Percentiles rank a stretch among this genome's conserved stretches.
These are phyloP conservation scores for Botryotinia convoluta DNA, from an alignment of 2,329 filamentous ascomycete species.

Conservation along the genomic window DNA sequence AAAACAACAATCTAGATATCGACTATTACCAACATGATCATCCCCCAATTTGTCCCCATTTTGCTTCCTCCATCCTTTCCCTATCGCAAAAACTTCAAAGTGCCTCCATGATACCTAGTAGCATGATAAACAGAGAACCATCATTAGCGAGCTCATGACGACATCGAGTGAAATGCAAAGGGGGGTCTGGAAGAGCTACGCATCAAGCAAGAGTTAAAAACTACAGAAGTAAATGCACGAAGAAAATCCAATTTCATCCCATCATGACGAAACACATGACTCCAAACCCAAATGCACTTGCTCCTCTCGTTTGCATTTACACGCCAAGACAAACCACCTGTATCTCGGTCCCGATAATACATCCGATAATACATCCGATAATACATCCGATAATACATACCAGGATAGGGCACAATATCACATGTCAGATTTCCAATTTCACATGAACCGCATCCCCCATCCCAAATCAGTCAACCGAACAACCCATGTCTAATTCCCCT, in stretches of 20 bases:
- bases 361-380: too few relatives aligned
- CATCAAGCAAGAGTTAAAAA: not conserved
- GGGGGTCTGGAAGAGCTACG: not conserved
- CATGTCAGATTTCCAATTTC: not conserved
- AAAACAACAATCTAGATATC: not conserved
- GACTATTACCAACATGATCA: not conserved
- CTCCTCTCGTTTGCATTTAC: not conserved
- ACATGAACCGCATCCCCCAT: not conserved
- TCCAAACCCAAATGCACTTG: not conserved
- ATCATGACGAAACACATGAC: not conserved
- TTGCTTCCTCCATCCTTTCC: not conserved
- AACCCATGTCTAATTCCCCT: not conserved
- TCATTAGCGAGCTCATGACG: not conserved
- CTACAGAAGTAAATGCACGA: not conserved
- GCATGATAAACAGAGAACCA: not conserved
- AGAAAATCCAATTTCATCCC: not conserved
- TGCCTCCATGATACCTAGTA: not conserved
- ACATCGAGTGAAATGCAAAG: not conserved
- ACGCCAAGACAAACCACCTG: not conserved
- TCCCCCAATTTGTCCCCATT: not conserved
- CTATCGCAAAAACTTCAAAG: not conserved
- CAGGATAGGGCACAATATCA: not conserved
- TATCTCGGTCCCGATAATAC: not conserved
- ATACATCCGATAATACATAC: not conserved
- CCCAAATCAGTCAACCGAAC: not conserved